Base-by-base conservation (phyloP, 352 stramenopile species). In the Aphanomyces invadans region DNA sequence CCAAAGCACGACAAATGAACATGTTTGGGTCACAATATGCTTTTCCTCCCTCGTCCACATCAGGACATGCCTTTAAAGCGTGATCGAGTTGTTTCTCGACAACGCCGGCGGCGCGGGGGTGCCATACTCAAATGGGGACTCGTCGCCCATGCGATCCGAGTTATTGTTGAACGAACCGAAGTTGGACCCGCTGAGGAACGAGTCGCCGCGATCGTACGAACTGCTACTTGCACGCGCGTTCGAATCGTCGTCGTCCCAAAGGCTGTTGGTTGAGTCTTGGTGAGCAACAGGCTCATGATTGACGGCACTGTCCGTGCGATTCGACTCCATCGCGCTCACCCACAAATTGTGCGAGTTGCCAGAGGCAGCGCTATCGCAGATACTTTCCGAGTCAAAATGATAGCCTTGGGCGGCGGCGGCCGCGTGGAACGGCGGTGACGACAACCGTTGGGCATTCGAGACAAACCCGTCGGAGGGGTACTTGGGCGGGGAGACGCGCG, bases 71-170 rank as follows among this genome's bases (percentile, higher is more conserved):
- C n/a, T n/a, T n/a, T 57, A 57, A 19, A 57, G 49, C 17, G 49
- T 57, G 25, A 57, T 57, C 25, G 49, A 57, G 29, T 57, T 57
- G 21, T 57, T 57, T 9, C 49, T 9, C 49, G 49, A 57, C n/a
- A 21, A 5, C 49, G 19, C n/a, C n/a, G n/a, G n/a, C n/a, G 49
- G 49, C 7, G 23, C 29, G 1, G 49, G 49, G 21, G 49, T 57
- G 49, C 49, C 49, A 32, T 23, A 39, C 21, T 7, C 12, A 32
- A 57, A 57, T 26, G 49, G 12, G 36, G 36, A 42, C 36, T 15
- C 36, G 36, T 42, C 36, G 36, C 36, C 36, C 7, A 42, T 42
- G 36, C 15, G 36, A n/a, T 57, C 1, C 21, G 21, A 21, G 25
- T 33, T 21, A 7, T 29, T n/a, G n/a, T 25, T 54, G 46, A 54